Conservation (phyloP, 805 yeast species). For the Ogataea methylovora region DNA sequence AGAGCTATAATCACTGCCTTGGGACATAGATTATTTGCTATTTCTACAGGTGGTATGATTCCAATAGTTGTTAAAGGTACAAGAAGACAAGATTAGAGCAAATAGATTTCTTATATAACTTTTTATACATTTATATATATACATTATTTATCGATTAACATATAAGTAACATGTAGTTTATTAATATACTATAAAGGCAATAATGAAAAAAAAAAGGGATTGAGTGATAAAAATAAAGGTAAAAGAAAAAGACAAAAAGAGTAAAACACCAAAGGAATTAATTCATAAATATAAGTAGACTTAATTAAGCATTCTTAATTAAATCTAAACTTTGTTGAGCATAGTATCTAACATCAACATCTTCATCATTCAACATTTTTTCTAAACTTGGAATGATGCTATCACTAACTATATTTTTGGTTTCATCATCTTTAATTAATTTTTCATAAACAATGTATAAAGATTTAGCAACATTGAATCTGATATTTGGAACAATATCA, state of each 20-base stretch:
- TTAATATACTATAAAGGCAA: not conserved
- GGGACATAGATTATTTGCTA: slow-evolving; percentile 48
- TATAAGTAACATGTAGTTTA: no score
- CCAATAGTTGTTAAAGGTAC: slow-evolving; percentile 46
- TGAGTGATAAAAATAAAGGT: no score
- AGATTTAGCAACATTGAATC: slow-evolving; percentile 91
- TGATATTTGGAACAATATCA: slow-evolving; percentile 90
- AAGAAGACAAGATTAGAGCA: no score
- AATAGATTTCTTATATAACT: not conserved
- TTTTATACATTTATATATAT: no score
- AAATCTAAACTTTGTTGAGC: slow-evolving; percentile 45
- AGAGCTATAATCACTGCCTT: slow-evolving; percentile 41
- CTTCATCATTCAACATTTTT: slow-evolving; percentile 61
- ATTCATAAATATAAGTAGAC: not conserved
- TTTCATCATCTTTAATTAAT: slow-evolving; percentile 23
- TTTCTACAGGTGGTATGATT: slow-evolving; percentile 62
- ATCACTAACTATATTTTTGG: slow-evolving; percentile 33
- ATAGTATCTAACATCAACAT: slow-evolving; percentile 84
- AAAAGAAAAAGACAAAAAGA: slow-evolving; percentile 1
- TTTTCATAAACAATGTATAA: slow-evolving; percentile 54
- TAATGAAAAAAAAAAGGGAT: not conserved
- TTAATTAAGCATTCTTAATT: slow-evolving; percentile 2
- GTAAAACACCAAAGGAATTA: no score
- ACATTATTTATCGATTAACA: no score
- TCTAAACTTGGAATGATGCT: slow-evolving; percentile 61